Evolutionary conservation across 2,329 filamentous ascomycete species (phyloP), one percentile per base, ranked within the genome.

Genomic region (Sclerotinia nivalis): DNA sequence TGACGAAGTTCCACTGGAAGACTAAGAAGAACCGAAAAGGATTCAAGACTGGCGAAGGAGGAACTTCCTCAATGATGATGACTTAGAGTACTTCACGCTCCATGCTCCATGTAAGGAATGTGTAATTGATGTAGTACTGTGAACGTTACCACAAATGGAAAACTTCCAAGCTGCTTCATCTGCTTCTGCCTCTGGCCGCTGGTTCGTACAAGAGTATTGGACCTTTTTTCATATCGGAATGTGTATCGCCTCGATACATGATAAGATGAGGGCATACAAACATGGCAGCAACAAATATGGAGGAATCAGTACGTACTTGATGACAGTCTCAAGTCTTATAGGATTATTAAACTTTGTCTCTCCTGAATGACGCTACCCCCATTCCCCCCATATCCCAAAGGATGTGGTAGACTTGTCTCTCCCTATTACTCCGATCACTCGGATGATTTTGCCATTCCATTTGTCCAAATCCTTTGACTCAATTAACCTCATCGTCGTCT

Each of bases 1-100:
- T 56, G 25, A 25, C 64, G 52, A 37, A 58, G 2, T 18, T 66
- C 18, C 1, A 18, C 20, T 2, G 52, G 64, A 15, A 49, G 52
- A 45, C 34, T 52, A 55, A 22, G 28, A 25, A n/a, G n/a, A 66
- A 66, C n/a, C 5, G 52, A n/a, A 58, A 58, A 18, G n/a, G 52
- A n/a, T n/a, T 18, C 15, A n/a, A 45, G 40, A 28, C 58, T 45
- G 15, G 37, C 18, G 2, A 60, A 20, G n/a, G 40, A 31, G 40
- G 18, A 12, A 22, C 13, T 22, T 31, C 13, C 15, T 22, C 18
- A 15, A 60, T 45, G 40, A 45, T 60, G 15, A 8, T 40, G 18
- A 31, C 15, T 28, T n/a, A 10, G 12, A 54, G 25, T 54, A 28
- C 18, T 54, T 28, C 20, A 60, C 1, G 18, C 58, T 60, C 25